phyloP scores from a whole-genome alignment of 805 yeast genomes.

The Saturnispora zaruensis region DNA sequence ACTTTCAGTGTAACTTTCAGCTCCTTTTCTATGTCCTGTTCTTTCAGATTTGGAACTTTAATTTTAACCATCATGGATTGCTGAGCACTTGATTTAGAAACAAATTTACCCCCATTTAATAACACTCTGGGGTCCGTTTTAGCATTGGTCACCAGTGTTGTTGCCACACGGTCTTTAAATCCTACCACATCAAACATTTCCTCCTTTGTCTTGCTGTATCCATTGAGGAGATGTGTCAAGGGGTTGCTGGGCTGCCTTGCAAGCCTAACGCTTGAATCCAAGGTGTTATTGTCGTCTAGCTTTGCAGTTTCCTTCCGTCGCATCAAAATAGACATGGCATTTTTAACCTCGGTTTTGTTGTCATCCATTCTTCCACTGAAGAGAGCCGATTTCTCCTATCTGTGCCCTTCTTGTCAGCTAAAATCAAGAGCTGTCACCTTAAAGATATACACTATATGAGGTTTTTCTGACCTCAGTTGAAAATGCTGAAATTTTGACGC shows the following conservation, averaged over 20 bases:
- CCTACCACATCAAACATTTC: not conserved
- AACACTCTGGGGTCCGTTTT: not conserved
- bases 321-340: constrained; percentile 9
- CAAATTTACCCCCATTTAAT: not conserved
- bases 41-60: not conserved
- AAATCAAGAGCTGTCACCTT: not conserved
- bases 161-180: not conserved
- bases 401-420: not conserved
- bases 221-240: not conserved
- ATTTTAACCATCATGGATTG: not conserved
- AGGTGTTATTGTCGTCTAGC: not conserved
- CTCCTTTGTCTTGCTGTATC: not conserved
- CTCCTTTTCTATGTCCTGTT: not conserved
- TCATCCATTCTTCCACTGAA: not conserved
- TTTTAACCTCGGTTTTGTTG: not conserved
- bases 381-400: not conserved
- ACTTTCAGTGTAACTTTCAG: constrained; percentile 7
- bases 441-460: not conserved
- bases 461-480: not conserved
- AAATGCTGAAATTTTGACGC: not conserved
- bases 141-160: not conserved
- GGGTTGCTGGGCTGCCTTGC: not conserved
- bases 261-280: not conserved
- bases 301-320: not conserved
- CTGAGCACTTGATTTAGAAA: not conserved